Evolutionary conservation across 768 basidiomycete species (phyloP).

Genomic region (Tricholoma matsutake): DNA sequence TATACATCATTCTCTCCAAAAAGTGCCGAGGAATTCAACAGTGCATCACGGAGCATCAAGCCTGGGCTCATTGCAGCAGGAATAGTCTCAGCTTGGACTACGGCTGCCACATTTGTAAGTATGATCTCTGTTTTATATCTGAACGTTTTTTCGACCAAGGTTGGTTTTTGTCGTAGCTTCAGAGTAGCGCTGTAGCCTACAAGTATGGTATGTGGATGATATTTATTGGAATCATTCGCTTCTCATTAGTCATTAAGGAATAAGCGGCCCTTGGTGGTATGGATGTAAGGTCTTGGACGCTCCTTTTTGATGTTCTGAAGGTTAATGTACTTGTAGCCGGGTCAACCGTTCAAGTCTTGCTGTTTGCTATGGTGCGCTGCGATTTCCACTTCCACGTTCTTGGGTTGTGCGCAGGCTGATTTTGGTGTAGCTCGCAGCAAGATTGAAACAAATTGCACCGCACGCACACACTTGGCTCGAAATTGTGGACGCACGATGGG

Average conservation of each 20-base stretch:
- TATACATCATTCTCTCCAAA: slow-evolving; percentile 81
- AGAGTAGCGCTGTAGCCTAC: slow-evolving; percentile 83
- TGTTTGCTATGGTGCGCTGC: slow-evolving; percentile 73
- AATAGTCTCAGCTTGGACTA: slow-evolving; percentile 94
- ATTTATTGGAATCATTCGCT: not conserved
- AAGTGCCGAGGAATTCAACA: slow-evolving; percentile 80
- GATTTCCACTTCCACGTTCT: not conserved
- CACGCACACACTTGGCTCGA: slow-evolving; percentile 88
- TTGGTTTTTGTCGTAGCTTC: slow-evolving; percentile 38
- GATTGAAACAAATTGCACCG: slow-evolving; percentile 89
- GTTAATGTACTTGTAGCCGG: slow-evolving; percentile 37
- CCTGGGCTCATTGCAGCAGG: slow-evolving; percentile 92
- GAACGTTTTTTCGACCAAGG: not conserved
- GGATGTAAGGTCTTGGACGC: slow-evolving; percentile 35
- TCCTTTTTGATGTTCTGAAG: not conserved
- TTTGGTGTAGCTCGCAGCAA: slow-evolving; percentile 69
- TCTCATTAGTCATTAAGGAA: not conserved
- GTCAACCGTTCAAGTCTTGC: slow-evolving; percentile 82
- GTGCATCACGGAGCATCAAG: slow-evolving; percentile 79
- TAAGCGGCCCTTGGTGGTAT: slow-evolving; percentile 81
- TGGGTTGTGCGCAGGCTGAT: not conserved
- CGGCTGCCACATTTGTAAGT: slow-evolving; percentile 72
- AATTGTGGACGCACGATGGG: slow-evolving; percentile 82
- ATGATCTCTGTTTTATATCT: not conserved
- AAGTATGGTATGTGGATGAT: slow-evolving; percentile 67